Evolutionary conservation across 441 rosid species (phyloP).

Genomic region (Geranium incanum): DNA sequence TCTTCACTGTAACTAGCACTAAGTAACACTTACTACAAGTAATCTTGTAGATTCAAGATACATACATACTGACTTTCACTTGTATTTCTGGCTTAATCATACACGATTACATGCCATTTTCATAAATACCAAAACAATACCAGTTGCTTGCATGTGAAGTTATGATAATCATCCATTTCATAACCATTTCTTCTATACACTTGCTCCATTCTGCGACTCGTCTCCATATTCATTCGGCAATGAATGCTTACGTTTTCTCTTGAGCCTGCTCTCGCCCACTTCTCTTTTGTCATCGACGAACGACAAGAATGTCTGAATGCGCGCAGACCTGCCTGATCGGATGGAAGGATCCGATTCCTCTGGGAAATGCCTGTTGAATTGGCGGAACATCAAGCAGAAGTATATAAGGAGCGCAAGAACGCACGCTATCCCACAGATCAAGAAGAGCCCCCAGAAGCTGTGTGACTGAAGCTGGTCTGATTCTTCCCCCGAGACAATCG

Average conservation of each 20-base stretch:
- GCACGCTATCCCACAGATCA: conserved; percentile 56
- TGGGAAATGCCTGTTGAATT: conserved; percentile 36
- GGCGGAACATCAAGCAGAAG: conserved; percentile 27
- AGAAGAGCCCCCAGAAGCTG: conserved; percentile 72
- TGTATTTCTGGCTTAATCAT: no score
- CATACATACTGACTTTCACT: no score
- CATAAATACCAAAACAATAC: no score
- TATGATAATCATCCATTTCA: no score
- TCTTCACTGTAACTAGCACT: no score
- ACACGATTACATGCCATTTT: no score
- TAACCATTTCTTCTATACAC: no score
- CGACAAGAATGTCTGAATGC: conserved; percentile 53
- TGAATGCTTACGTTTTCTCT: conserved; percentile 48
- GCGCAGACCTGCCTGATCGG: conserved; percentile 30
- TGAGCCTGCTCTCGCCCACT: conserved; percentile 31
- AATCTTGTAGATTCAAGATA: no score
- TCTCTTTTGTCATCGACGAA: conserved; percentile 53
- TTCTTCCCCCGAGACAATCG: conserved; percentile 51
- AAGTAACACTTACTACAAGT: no score
- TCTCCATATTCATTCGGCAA: conserved; percentile 20
- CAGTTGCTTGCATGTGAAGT: no score
- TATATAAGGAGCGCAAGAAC: conserved; percentile 49
- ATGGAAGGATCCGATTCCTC: conserved; percentile 31
- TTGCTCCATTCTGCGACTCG: neutral
- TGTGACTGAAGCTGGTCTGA: conserved; percentile 58